These are phyloP conservation scores for Vigna reflexopilosa DNA, from an alignment of 306 rosid genomes.

Conservation along the genomic window DNA sequence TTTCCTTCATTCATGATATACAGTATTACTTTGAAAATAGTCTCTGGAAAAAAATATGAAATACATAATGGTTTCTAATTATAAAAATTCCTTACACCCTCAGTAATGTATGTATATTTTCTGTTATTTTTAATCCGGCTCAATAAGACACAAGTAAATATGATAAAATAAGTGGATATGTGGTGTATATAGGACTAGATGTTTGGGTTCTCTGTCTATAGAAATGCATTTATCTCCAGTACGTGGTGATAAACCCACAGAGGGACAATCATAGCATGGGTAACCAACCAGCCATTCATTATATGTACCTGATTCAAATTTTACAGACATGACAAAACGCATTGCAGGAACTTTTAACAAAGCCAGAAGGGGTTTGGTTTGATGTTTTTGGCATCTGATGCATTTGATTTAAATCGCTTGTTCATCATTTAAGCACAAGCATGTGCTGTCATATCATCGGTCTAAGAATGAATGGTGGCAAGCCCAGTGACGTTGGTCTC, in stretches of 20 bases:
- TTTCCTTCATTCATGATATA: background rate
- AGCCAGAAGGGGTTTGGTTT: constrained; percentile 29
- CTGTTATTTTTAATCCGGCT: background rate
- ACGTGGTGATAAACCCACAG: constrained; percentile 17
- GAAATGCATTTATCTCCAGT: background rate
- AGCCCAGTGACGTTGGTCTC: constrained; percentile 5
- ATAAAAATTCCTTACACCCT: no score
- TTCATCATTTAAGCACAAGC: background rate
- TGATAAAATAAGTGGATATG: no score
- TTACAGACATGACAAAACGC: constrained; percentile 29
- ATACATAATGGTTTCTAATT: background rate
- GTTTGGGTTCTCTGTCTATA: background rate
- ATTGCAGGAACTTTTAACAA: background rate
- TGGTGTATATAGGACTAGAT: background rate
- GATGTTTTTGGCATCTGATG: constrained; percentile 22
- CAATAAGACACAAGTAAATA: no score
- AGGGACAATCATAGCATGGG: background rate
- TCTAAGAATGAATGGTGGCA: constrained; percentile 37
- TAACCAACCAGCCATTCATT: background rate
- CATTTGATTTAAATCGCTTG: background rate
- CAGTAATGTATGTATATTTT: background rate
- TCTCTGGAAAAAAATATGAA: background rate
- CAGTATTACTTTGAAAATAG: background rate
- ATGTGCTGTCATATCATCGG: constrained; percentile 1
- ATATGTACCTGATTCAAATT: constrained; percentile 3